Evolutionary conservation across 2,329 filamentous ascomycete genomes (phyloP), one percentile per base, ranked within the genome.

Genomic region (Aspergillus tamarii): DNA sequence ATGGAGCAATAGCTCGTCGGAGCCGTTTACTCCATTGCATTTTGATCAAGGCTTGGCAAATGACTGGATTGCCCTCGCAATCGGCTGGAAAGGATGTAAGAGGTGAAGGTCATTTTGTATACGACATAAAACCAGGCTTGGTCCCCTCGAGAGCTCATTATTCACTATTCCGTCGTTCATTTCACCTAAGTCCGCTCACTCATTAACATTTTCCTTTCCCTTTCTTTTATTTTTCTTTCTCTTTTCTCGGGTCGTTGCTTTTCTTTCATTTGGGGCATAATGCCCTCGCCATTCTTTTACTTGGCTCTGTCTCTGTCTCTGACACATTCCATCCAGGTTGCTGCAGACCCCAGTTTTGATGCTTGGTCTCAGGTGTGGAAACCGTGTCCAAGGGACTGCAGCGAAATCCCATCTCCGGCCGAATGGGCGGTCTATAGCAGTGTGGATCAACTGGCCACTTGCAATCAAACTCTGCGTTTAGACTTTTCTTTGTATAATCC

Each of bases 321-420:
- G 26, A 41, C 32, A 57, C 34, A 21, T 57, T 57, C 54, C n/a
- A 14, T 32, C 39, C 54, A 57, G 23, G 39, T 30, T 28, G 21
- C n/a, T 41, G 54, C 54, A 57, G 54, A 23, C 2, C 54, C 54
- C 14, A 57, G 23, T 32, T 36, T 23, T 39, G 54, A 57, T 57
- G 54, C 34, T n/a, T 57, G 54, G 36, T 19, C 36, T 5, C 36
- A 41, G 7, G 2, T 41, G 36, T 41, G 36, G 36, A 41, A 41
- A 9, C 36, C 36, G 16, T 41, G 36, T 9, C 36, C 36, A 41
- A 41, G 36, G 36, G 36, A 3, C 36, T 41, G 36, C 36, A 41
- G 36, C 16, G 36, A 41, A 41, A 41, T 41, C 36, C 36, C 36
- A 19, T 41, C 36, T 41, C 36, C 36, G 7, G 36, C 16, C 1